These are phyloP conservation scores for Ophiostoma ips DNA, from an alignment of 2,329 filamentous ascomycete genomes.

Conservation along the genomic window DNA sequence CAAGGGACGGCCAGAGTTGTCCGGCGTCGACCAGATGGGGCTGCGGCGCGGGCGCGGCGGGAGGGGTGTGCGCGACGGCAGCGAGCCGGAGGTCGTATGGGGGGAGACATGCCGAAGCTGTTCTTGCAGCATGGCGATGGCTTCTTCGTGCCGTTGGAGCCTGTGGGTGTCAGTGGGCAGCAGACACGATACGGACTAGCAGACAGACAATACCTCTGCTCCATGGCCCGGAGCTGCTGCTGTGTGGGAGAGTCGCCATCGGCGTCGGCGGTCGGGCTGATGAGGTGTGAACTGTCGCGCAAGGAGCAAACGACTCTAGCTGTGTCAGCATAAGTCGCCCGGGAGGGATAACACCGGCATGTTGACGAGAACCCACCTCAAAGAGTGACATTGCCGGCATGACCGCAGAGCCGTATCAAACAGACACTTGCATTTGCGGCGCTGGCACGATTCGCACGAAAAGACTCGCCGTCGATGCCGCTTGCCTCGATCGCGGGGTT, in stretches of 20 bases:
- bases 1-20: not conserved
- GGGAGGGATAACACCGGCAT: not conserved
- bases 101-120: not conserved
- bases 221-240: conserved; percentile 1
- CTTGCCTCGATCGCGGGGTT: not conserved
- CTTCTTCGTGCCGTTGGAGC: not conserved
- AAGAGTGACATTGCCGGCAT: not conserved
- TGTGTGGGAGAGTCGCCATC: not conserved
- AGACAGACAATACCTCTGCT: not conserved
- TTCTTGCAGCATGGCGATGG: not conserved
- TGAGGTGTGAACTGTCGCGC: not conserved
- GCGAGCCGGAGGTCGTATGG: not conserved
- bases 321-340: not conserved
- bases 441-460: conserved; percentile 1
- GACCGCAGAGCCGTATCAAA: not conserved
- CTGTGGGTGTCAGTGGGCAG: not conserved
- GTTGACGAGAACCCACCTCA: not conserved
- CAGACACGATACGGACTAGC: too few relatives aligned
- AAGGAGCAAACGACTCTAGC: not conserved
- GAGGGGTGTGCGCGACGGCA: not conserved
- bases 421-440: conserved; percentile 1
- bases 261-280: not conserved
- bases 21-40: not conserved
- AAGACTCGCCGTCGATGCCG: not conserved
- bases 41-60: not conserved